These are phyloP conservation scores for Saccharomyces uvarum DNA, from an alignment of 1,139 yeast genomes.

Conservation along the genomic window DNA sequence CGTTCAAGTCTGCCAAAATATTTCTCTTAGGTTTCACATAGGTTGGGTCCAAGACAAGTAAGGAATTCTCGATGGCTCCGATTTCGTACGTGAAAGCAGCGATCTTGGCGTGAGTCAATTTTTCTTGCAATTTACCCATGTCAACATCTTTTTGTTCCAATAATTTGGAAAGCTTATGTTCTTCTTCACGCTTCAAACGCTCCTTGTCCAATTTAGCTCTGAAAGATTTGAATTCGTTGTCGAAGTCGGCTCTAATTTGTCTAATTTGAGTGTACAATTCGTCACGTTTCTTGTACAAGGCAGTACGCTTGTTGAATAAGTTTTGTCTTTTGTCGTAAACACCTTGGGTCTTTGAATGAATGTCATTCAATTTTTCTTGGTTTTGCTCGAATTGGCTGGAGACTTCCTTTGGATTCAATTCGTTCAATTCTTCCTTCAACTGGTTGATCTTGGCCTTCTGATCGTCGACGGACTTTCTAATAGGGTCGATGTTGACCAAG, in stretches of 20 bases:
- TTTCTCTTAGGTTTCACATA: slow-evolving; percentile 50
- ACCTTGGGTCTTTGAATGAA: slow-evolving; percentile 57
- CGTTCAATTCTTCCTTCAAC: slow-evolving; percentile 60
- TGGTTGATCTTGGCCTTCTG: slow-evolving; percentile 73
- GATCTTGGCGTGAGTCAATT: slow-evolving; percentile 58
- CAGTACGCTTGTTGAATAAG: slow-evolving; percentile 59
- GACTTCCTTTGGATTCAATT: slow-evolving; percentile 56
- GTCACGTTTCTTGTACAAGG: slow-evolving; percentile 62
- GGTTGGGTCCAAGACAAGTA: slow-evolving; percentile 70
- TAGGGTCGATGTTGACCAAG: slow-evolving; percentile 63
- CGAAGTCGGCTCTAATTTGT: slow-evolving; percentile 58
- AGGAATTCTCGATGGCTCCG: slow-evolving; percentile 61
- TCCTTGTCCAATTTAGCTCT: slow-evolving; percentile 62
- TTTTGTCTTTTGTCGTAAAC: slow-evolving; percentile 59
- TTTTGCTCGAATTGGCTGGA: slow-evolving; percentile 48
- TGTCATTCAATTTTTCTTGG: slow-evolving; percentile 51
- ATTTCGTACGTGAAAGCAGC: slow-evolving; percentile 84
- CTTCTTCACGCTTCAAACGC: slow-evolving; percentile 64
- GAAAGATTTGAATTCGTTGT: slow-evolving; percentile 64
- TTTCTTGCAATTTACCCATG: slow-evolving; percentile 58
- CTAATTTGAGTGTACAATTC: slow-evolving; percentile 57
- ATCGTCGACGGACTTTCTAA: slow-evolving; percentile 71
- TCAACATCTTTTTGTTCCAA: slow-evolving; percentile 55
- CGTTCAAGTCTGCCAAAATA: slow-evolving; percentile 27
- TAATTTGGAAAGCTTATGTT: slow-evolving; percentile 47